Base-by-base conservation (phyloP, 345 rosid genomes). In the Trapa bicornis region DNA sequence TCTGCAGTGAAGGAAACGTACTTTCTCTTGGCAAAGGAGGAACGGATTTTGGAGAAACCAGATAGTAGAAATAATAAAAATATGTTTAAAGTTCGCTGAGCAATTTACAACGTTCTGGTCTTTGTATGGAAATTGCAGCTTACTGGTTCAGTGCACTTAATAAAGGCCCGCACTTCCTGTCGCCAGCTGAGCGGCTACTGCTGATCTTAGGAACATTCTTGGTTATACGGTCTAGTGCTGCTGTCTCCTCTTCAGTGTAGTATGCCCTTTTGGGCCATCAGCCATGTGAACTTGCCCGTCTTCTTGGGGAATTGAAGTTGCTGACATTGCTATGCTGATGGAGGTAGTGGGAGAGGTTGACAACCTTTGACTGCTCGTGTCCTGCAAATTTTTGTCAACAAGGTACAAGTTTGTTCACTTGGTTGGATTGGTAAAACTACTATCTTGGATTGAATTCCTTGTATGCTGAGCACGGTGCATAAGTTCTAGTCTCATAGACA, bases 181-280 rank as follows among this genome's bases (percentile, higher is more conserved):
- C 63, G 11, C 48, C 48, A 45, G 48, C 6, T 6, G 48, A 6
- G 63, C 37, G 35, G 60, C 60, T 6, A 5, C 60, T 6, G 33
- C 33, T 22, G 63, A 32, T 32, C 63, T 58, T 35, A 32, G 16
- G 16, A 10, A 32, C 5, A 3, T 48, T 47, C 67, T 52, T 62
- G 66, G 22, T 15, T 50, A 22, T 29, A 50, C 56, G 56, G 22
- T n/a, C 17, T 17, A 29, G 32, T 47, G 72, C 43, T 47, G 72
- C 43, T 37, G 36, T 41, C 48, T 62, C 37, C 36, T 62, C 71
- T 48, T 68, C 65, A 7, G 57, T 22, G 22, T 57, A 58, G 42
- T 54, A 33, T 37, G 42, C 29, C 58, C 67, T 35, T 38, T 43
- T 10, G 61, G 72, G 50, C 22, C 60, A 8, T 29, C 41, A 15